These are phyloP conservation scores for Boletus bicolor DNA, from an alignment of 768 basidiomycete genomes.

Conservation along the genomic window DNA sequence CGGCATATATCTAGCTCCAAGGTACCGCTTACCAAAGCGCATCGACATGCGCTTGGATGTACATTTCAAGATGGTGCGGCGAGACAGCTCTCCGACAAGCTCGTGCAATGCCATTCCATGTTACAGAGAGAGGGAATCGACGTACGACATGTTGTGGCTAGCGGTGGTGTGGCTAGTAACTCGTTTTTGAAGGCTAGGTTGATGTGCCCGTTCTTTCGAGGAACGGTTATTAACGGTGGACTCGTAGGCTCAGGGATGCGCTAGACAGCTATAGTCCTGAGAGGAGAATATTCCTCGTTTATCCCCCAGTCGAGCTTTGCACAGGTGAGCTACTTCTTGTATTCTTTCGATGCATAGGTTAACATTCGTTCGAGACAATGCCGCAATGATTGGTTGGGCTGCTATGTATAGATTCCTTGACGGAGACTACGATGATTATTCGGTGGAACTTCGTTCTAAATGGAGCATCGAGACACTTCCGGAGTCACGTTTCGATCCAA, in stretches of 20 bases:
- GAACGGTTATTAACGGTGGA: neutral
- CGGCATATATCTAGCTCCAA: slow-evolving; percentile 45
- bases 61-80: slow-evolving; percentile 74
- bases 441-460: slow-evolving; percentile 57
- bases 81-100: slow-evolving; percentile 71
- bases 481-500: neutral
- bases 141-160: slow-evolving; percentile 68
- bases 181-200: slow-evolving; percentile 62
- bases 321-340: slow-evolving; percentile 52
- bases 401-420: slow-evolving; percentile 76
- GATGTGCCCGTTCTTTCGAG: slow-evolving; percentile 9
- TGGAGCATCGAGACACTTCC: slow-evolving; percentile 69
- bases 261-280: slow-evolving; percentile 28
- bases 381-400: slow-evolving; percentile 95
- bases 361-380: slow-evolving; percentile 64
- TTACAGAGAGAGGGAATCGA: slow-evolving; percentile 48
- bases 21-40: slow-evolving; percentile 28
- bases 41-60: slow-evolving; percentile 51
- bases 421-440: slow-evolving; percentile 58
- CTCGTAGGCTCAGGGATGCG: slow-evolving; percentile 32
- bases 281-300: slow-evolving; percentile 47
- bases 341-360: neutral
- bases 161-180: slow-evolving; percentile 95
- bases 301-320: slow-evolving; percentile 77
- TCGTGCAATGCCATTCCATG: slow-evolving; percentile 34